phyloP scores from a whole-genome alignment of 2,329 filamentous ascomycete species.

The Cyanodermella asteris region DNA sequence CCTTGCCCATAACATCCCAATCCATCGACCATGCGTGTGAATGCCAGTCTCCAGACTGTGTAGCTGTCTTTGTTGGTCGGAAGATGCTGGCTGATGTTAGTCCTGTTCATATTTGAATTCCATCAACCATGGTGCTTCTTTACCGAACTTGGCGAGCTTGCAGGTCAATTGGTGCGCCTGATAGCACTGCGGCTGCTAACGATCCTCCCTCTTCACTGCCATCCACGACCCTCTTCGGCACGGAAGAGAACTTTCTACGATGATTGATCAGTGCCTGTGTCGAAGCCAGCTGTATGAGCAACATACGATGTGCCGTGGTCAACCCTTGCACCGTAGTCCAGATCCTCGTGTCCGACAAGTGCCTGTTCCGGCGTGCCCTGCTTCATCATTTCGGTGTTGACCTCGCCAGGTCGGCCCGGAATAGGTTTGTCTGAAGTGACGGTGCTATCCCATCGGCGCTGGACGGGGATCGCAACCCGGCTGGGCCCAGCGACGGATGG shows the following conservation, averaged over 20 bases:
- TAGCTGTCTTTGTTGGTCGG: conserved; percentile 77
- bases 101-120: conserved; percentile 5
- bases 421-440: conserved; percentile 14
- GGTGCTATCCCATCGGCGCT: too few relatives aligned
- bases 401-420: too few relatives aligned
- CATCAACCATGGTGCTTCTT: conserved; percentile 8
- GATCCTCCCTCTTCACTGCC: conserved; percentile 61
- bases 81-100: conserved; percentile 47
- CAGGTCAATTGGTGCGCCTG: conserved; percentile 79
- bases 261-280: conserved; percentile 4
- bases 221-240: conserved; percentile 75
- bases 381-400: conserved; percentile 24
- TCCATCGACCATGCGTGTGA: conserved; percentile 86
- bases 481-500: conserved; percentile 25
- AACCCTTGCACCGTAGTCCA: conserved; percentile 58
- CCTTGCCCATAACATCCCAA: conserved; percentile 83
- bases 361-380: conserved; percentile 28
- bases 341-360: conserved; percentile 43
- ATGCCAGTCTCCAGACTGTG: conserved; percentile 80
- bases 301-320: conserved; percentile 83
- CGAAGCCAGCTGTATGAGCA: conserved; percentile 2
- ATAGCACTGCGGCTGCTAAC: conserved; percentile 65
- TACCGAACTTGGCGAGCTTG: conserved; percentile 90
- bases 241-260: conserved; percentile 63
- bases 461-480: too few relatives aligned